A percentile compares a stretch with the other conserved stretches of the same genome.
Evolutionary conservation across 2,329 filamentous ascomycete genomes (phyloP).

Genomic region (Coniochaeta prunicola): DNA sequence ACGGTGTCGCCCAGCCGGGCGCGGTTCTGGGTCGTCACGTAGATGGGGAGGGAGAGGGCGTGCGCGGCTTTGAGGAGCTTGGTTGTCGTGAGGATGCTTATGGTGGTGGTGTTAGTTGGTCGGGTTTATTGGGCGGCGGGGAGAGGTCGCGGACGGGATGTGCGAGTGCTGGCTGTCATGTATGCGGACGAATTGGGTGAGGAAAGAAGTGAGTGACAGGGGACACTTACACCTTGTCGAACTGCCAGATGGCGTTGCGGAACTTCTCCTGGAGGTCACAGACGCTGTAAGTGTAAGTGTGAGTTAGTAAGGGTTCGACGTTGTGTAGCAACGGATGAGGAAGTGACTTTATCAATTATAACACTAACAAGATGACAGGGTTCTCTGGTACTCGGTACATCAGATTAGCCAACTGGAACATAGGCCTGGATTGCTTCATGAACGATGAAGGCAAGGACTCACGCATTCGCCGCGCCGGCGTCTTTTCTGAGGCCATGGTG

Average conservation of each 20-base stretch:
- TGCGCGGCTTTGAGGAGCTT: slow-evolving; percentile 62
- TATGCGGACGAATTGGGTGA: not conserved
- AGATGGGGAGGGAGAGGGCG: slow-evolving; percentile 67
- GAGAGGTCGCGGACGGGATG: not conserved
- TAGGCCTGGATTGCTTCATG: not conserved
- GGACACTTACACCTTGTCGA: slow-evolving; percentile 63
- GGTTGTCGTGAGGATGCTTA: slow-evolving; percentile 55
- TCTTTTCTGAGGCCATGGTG: slow-evolving; percentile 7
- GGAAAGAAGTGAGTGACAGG: slow-evolving; percentile 2
- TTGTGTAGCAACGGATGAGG: not conserved
- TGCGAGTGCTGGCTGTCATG: not conserved
- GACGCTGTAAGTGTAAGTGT: slow-evolving; percentile 46
- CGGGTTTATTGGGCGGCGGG: not conserved
- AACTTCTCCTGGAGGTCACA: slow-evolving; percentile 97
- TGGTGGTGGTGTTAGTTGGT: slow-evolving; percentile 3
- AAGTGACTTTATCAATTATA: not conserved
- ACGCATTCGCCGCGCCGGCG: slow-evolving; percentile 7
- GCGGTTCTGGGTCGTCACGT: slow-evolving; percentile 79
- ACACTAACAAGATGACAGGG: slow-evolving; percentile 42
- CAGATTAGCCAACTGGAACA: slow-evolving; percentile 2
- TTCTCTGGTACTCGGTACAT: slow-evolving; percentile 26
- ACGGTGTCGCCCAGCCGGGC: slow-evolving; percentile 75
- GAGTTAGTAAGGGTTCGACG: not conserved
- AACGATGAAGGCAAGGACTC: not conserved
- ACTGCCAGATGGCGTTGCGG: slow-evolving; percentile 73